Conservation (phyloP, 2,329 filamentous ascomycete species). For the Aspergillus tamarii region DNA sequence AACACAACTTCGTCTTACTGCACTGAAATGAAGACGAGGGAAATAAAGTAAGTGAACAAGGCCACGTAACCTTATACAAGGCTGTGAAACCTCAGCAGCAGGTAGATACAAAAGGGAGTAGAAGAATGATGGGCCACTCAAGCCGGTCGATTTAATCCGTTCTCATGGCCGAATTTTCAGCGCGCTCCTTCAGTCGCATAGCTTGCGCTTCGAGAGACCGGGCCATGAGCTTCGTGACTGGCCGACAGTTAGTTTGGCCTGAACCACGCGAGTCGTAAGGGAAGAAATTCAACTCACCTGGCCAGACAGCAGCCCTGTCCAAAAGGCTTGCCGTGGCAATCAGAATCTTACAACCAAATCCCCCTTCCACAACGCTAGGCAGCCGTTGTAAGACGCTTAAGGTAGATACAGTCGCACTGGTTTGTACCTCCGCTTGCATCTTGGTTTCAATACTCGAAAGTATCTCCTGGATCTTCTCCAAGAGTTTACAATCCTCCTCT, state of each 20-base stretch:
- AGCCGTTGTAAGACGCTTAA: slow-evolving; percentile 56
- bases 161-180: slow-evolving; percentile 43
- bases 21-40: background rate
- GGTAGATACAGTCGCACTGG: slow-evolving; percentile 56
- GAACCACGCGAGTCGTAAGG: background rate
- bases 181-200: slow-evolving; percentile 63
- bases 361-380: slow-evolving; percentile 65
- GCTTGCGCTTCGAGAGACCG: slow-evolving; percentile 68
- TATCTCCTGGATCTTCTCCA: slow-evolving; percentile 81
- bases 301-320: slow-evolving; percentile 89
- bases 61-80: slow-evolving; percentile 5
- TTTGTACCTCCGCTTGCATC: slow-evolving; percentile 65
- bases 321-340: slow-evolving; percentile 84
- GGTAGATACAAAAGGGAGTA: background rate
- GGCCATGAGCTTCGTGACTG: slow-evolving; percentile 71
- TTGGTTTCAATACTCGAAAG: slow-evolving; percentile 77
- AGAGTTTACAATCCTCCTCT: slow-evolving; percentile 84
- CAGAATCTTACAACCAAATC: slow-evolving; percentile 83
- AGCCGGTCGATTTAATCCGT: slow-evolving; percentile 25
- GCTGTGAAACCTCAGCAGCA: slow-evolving; percentile 4
- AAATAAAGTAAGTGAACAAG: slow-evolving; percentile 11
- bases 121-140: background rate
- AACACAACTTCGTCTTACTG: background rate
- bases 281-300: slow-evolving; percentile 60
- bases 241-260: slow-evolving; percentile 26